A percentile compares a stretch with the other conserved stretches of the same genome.
phyloP scores from a whole-genome alignment of 2,329 filamentous ascomycete species.

The Fusarium tuaranense region DNA sequence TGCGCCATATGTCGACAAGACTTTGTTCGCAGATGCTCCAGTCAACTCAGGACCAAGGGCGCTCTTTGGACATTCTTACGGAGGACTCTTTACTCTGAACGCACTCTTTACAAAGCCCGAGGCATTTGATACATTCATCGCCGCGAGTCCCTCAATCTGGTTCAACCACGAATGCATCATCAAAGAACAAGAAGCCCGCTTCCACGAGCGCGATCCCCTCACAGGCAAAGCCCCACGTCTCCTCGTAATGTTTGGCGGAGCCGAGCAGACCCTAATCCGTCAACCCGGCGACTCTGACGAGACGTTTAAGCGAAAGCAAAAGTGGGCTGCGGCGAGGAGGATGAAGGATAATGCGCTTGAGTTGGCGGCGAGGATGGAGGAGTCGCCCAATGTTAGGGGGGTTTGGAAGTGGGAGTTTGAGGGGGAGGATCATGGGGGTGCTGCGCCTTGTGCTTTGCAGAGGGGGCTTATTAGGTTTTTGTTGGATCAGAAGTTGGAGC shows the following conservation, averaged over 20 bases:
- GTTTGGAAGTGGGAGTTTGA: constrained; percentile 43
- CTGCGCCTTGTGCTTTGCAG: constrained; percentile 36
- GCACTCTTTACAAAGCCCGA: constrained; percentile 54
- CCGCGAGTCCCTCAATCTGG: constrained; percentile 60
- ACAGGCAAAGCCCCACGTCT: constrained; percentile 43
- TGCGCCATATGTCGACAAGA: constrained; percentile 45
- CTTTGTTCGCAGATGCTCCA: constrained; percentile 37
- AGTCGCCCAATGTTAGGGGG: constrained; percentile 27
- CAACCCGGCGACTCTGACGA: constrained; percentile 46
- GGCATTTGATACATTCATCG: constrained; percentile 58
- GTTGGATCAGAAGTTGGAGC: constrained; percentile 10
- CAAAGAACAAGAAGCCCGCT: constrained; percentile 43
- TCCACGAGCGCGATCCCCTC: constrained; percentile 27
- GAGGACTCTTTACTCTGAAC: constrained; percentile 60
- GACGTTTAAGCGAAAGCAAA: constrained; percentile 43
- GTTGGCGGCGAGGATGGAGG: constrained; percentile 34
- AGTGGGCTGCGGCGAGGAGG: constrained; percentile 30
- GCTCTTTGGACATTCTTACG: constrained; percentile 62
- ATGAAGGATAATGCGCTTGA: constrained; percentile 41
- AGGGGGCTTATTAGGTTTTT: constrained; percentile 37
- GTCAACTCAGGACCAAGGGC: constrained; percentile 54
- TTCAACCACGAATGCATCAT: constrained; percentile 58
- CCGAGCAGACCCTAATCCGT: constrained; percentile 47
- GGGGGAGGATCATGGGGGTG: constrained; percentile 43
- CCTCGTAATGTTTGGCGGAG: constrained; percentile 48